Conservation (phyloP, 768 basidiomycete genomes). For the Imleria badia region DNA sequence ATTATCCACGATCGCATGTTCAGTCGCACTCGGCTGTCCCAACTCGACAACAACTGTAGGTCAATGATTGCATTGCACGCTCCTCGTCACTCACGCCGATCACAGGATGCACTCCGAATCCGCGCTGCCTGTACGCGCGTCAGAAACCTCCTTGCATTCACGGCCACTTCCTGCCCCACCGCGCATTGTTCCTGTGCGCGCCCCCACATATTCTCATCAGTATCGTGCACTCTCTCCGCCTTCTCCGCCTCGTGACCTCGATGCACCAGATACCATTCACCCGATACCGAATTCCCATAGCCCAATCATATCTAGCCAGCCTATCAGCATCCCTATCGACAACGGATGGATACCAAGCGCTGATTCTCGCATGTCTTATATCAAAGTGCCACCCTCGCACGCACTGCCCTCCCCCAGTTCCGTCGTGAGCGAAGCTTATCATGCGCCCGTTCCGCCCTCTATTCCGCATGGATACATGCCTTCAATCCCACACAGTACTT, state of each 20-base stretch:
- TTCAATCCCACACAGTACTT: slow-evolving; percentile 27
- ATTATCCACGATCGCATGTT: slow-evolving; percentile 14
- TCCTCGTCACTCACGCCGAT: slow-evolving; percentile 13
- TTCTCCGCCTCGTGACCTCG: slow-evolving; percentile 4
- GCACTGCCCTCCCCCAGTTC: slow-evolving; percentile 16
- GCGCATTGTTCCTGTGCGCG: too few species aligned
- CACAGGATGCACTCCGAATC: slow-evolving; percentile 28
- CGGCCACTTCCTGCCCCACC: slow-evolving; percentile 24
- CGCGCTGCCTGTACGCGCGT: slow-evolving; percentile 24
- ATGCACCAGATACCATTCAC: slow-evolving; percentile 27
- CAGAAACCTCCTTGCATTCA: slow-evolving; percentile 11
- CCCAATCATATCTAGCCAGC: slow-evolving; percentile 9
- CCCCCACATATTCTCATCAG: slow-evolving; percentile 21
- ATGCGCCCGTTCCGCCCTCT: slow-evolving; percentile 7
- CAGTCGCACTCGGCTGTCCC: slow-evolving; percentile 17
- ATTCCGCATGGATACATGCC: slow-evolving; percentile 15
- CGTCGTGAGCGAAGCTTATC: slow-evolving; percentile 24
- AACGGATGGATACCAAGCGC: slow-evolving; percentile 32
- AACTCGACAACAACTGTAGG: slow-evolving; percentile 23
- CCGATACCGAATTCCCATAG: slow-evolving; percentile 29
- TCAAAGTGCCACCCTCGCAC: slow-evolving; percentile 24
- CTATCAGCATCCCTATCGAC: slow-evolving; percentile 16
- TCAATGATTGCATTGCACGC: slow-evolving; percentile 3
- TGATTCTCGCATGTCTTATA: slow-evolving; percentile 27
- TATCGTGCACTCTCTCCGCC: slow-evolving; percentile 10